phyloP scores from a whole-genome alignment of 441 rosid species.

The Arabidopsis lyrata region DNA sequence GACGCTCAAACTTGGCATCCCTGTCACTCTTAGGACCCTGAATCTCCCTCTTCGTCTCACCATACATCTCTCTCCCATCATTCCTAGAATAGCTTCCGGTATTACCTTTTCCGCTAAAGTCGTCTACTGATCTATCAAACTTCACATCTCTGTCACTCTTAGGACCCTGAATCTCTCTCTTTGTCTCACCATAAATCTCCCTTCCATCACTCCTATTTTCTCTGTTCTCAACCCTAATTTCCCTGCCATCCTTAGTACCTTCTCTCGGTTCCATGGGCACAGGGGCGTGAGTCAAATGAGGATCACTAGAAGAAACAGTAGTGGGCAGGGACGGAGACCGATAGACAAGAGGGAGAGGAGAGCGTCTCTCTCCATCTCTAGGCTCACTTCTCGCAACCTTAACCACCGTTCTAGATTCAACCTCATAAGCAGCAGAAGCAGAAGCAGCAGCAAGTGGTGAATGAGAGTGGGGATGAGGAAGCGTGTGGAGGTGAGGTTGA shows the following conservation, averaged over 20 bases:
- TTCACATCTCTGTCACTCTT: conserved; percentile 76
- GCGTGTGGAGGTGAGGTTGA: conserved; percentile 34
- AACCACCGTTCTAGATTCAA: conserved; percentile 61
- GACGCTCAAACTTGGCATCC: conserved; percentile 70
- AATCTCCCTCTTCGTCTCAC: conserved; percentile 76
- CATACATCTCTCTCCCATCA: conserved; percentile 63
- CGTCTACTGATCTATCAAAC: conserved; percentile 71
- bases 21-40: conserved; percentile 66
- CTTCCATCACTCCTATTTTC: conserved; percentile 67
- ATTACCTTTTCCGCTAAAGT: conserved; percentile 37
- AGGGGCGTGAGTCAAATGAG: conserved; percentile 54
- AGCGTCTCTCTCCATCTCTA: conserved; percentile 84
- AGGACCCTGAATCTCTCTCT: conserved; percentile 74
- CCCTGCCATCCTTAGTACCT: conserved; percentile 61
- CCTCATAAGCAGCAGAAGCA: conserved; percentile 57
- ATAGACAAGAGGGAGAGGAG: conserved; percentile 71
- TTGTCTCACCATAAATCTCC: conserved; percentile 62
- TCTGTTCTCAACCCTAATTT: conserved; percentile 62
- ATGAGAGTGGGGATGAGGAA: conserved; percentile 44
- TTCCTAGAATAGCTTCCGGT: conserved; percentile 45
- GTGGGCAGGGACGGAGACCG: conserved; percentile 59
- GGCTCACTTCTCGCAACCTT: conserved; percentile 78
- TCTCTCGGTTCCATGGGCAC: conserved; percentile 71
- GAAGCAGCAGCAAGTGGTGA: conserved; percentile 31
- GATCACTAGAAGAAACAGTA: conserved; percentile 54